phyloP scores from a whole-genome alignment of 805 yeast species.

The Geotrichum ghanense region DNA sequence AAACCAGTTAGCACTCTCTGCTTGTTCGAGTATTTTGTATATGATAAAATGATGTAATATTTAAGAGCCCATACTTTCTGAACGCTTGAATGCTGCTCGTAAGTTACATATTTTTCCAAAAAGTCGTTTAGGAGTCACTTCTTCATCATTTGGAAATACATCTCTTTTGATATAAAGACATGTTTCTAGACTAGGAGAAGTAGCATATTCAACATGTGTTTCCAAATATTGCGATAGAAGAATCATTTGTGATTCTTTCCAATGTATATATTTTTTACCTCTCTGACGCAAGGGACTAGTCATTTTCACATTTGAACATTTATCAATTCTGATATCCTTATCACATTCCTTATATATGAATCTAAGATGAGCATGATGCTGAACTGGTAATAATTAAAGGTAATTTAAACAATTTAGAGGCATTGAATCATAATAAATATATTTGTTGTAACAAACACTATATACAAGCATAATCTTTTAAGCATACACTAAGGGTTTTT shows the following conservation, averaged over 20 bases:
- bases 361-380: not conserved
- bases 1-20: too few species aligned
- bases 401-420: not conserved
- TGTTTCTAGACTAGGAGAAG: not conserved
- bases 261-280: not conserved
- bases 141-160: not conserved
- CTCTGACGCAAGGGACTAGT: not conserved
- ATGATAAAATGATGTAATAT: too few species aligned
- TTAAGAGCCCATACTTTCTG: not conserved
- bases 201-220: not conserved
- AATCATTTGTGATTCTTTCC: not conserved
- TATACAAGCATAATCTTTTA: constrained; percentile 2
- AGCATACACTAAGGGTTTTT: constrained; percentile 2
- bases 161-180: not conserved
- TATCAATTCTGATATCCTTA: not conserved
- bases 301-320: too few species aligned
- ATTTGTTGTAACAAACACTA: not conserved
- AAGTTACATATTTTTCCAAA: not conserved
- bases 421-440: constrained; percentile 1
- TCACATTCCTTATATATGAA: not conserved
- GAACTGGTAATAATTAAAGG: not conserved
- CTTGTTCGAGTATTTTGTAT: too few species aligned
- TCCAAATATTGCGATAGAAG: not conserved
- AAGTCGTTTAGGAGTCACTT: not conserved
- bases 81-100: not conserved